phyloP scores from a whole-genome alignment of 2,329 filamentous ascomycete species.

The Neoascochyta sp. region DNA sequence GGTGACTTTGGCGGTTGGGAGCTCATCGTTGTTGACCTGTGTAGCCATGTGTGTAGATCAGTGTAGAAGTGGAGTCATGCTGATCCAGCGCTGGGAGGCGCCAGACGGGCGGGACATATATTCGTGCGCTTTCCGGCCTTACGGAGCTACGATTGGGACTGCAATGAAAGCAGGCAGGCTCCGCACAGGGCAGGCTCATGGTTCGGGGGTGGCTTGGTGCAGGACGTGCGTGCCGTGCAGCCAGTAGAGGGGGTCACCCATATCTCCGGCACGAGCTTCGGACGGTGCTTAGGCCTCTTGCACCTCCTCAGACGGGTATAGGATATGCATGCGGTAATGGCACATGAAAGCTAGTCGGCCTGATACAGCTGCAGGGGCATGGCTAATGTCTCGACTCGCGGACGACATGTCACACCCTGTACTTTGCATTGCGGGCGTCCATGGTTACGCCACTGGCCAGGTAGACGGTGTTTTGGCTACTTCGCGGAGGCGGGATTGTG shows the following conservation, averaged over 20 bases:
- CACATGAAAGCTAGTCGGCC: slow-evolving; percentile 4
- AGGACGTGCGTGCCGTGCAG: background rate
- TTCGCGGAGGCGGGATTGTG: too few relatives aligned
- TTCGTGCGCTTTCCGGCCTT: slow-evolving; percentile 1
- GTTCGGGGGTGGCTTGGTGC: slow-evolving; percentile 3
- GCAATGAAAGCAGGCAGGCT: slow-evolving; percentile 1
- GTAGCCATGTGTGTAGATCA: slow-evolving; percentile 8
- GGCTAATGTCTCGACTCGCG: too few relatives aligned
- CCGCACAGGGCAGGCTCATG: slow-evolving; percentile 1
- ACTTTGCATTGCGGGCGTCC: slow-evolving; percentile 2
- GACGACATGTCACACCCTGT: slow-evolving; percentile 3
- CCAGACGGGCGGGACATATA: slow-evolving; percentile 4
- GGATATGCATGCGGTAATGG: slow-evolving; percentile 5
- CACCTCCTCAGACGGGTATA: slow-evolving; percentile 10
- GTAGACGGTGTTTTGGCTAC: too few relatives aligned
- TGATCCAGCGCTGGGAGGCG: slow-evolving; percentile 1
- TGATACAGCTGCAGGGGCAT: too few relatives aligned
- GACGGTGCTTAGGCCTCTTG: slow-evolving; percentile 2
- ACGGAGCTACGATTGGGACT: slow-evolving; percentile 5
- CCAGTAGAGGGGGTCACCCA: slow-evolving; percentile 4
- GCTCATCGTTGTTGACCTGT: slow-evolving; percentile 9
- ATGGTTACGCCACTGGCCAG: too few relatives aligned
- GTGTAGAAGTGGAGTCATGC: slow-evolving; percentile 2
- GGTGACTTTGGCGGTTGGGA: slow-evolving; percentile 8
- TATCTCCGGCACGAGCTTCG: slow-evolving; percentile 4